Conservation (phyloP, 2,329 filamentous ascomycete genomes). For the Epichloe sp. region DNA sequence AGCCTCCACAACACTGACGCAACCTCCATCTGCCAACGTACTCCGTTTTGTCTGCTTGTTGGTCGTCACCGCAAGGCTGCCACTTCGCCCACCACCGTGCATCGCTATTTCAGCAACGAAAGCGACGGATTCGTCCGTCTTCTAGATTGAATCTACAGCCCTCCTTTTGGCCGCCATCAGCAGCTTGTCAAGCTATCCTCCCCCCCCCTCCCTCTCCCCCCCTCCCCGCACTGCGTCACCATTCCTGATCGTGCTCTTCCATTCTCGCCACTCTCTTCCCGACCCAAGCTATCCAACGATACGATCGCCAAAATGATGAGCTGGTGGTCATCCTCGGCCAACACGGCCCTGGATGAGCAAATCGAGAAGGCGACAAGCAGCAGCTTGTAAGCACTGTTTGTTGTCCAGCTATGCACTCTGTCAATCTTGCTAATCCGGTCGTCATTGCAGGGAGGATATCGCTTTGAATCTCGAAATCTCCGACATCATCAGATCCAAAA, state of each 20-base stretch:
- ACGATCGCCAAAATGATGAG: conserved; percentile 53
- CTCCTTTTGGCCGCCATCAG: background rate
- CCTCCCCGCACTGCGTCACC: background rate
- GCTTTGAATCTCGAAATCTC: conserved; percentile 96
- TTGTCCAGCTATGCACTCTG: background rate
- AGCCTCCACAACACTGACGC: conserved; percentile 4
- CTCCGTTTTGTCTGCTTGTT: background rate
- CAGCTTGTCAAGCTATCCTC: background rate
- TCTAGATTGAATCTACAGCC: background rate
- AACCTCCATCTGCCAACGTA: background rate
- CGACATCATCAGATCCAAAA: conserved; percentile 93
- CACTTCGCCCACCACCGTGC: background rate
- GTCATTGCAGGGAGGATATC: conserved; percentile 66
- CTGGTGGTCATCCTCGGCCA: conserved; percentile 88
- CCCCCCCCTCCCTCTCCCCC: background rate
- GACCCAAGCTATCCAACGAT: background rate
- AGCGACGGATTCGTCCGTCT: background rate
- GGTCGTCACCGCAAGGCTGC: background rate
- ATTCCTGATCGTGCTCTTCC: background rate
- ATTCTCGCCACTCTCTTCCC: background rate
- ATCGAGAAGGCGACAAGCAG: conserved; percentile 90
- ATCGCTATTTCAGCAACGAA: background rate
- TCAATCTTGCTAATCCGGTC: conserved; percentile 6
- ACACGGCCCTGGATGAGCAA: conserved; percentile 89
- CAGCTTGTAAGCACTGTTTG: conserved; percentile 55